Conservation (phyloP, 495 filamentous ascomycete species). For the Monascus purpureus region DNA sequence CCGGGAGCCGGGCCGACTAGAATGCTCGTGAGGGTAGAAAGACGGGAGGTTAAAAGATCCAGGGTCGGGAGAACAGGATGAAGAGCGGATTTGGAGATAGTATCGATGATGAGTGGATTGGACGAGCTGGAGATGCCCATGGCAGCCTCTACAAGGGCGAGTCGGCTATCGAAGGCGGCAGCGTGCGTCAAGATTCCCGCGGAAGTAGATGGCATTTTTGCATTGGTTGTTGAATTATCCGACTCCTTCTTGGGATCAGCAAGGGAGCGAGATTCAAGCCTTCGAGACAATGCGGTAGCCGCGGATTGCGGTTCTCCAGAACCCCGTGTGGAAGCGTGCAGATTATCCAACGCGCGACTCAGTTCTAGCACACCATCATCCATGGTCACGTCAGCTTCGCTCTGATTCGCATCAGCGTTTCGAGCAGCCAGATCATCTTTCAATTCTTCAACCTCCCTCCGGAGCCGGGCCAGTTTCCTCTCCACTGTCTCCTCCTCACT, state of each 20-base stretch:
- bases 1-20: slow-evolving; percentile 26
- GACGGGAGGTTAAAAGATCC: slow-evolving; percentile 40
- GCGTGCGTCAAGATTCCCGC: slow-evolving; percentile 58
- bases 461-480: slow-evolving; percentile 62
- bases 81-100: slow-evolving; percentile 46
- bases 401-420: slow-evolving; percentile 5
- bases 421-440: slow-evolving; percentile 44
- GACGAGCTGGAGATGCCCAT: slow-evolving; percentile 62
- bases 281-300: slow-evolving; percentile 21
- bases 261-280: slow-evolving; percentile 9
- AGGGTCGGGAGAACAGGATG: slow-evolving; percentile 70
- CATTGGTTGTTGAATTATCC: slow-evolving; percentile 1
- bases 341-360: slow-evolving; percentile 47
- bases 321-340: slow-evolving; percentile 31
- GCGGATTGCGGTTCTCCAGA: slow-evolving; percentile 17
- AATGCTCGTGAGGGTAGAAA: slow-evolving; percentile 27
- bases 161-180: slow-evolving; percentile 73
- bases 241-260: slow-evolving; percentile 2
- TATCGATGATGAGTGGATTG: slow-evolving; percentile 47
- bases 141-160: slow-evolving; percentile 63
- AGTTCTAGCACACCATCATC: slow-evolving; percentile 42
- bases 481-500: slow-evolving; percentile 60
- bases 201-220: slow-evolving; percentile 28
- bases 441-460: slow-evolving; percentile 64
- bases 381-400: slow-evolving; percentile 18